Conservation (phyloP, 179 eudicot genomes). For the Sideroxylon spinosum region DNA sequence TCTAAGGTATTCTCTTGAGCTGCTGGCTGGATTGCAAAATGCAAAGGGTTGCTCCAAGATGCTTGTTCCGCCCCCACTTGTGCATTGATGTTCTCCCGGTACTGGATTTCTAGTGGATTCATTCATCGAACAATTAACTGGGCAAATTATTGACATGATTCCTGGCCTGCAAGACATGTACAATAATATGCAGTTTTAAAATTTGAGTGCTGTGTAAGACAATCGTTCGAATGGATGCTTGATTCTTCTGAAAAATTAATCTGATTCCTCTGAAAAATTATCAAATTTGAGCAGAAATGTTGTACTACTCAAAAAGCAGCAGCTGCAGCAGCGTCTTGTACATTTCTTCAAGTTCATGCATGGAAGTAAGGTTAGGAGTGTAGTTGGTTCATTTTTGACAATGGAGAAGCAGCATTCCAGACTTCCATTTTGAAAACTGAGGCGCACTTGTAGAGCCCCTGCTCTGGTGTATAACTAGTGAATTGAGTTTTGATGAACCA, state of each 20-base stretch:
- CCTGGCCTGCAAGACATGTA: not conserved
- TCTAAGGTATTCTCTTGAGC: not conserved
- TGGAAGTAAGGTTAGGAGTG: too few species aligned
- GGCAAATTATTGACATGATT: constrained; percentile 2
- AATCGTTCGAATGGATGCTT: not conserved
- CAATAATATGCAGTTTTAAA: not conserved
- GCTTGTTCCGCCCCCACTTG: constrained; percentile 3
- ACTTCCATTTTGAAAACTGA: too few species aligned
- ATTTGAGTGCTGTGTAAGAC: not conserved
- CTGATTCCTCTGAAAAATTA: not conserved
- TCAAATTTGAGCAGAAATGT: not conserved
- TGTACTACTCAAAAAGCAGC: not conserved
- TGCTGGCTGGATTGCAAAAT: not conserved
- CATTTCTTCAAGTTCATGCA: not conserved
- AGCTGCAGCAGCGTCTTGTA: not conserved
- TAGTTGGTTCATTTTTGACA: too few species aligned
- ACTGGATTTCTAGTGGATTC: not conserved
- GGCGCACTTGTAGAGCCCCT: too few species aligned
- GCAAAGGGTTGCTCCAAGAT: not conserved
- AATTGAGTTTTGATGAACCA: too few species aligned
- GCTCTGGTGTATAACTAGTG: too few species aligned
- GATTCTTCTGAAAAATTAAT: not conserved
- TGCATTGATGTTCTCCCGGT: not conserved
- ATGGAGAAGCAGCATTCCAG: too few species aligned
- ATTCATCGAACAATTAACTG: not conserved